Percentiles rank a stretch among this genome's conserved stretches.
phyloP scores from a whole-genome alignment of 805 yeast genomes.

The Candida berthetii region DNA sequence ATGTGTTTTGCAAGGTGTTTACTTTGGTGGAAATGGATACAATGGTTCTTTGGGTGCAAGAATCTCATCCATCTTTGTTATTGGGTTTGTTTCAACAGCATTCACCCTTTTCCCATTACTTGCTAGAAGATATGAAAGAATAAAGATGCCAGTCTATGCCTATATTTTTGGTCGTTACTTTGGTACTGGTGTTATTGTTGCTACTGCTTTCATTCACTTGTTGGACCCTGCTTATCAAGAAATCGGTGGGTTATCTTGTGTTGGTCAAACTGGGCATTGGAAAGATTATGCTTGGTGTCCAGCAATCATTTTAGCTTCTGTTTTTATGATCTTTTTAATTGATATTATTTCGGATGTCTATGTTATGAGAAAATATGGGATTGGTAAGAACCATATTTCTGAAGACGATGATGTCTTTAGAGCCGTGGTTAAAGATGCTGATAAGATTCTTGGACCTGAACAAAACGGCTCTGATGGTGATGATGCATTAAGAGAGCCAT shows the following conservation, averaged over 20 bases:
- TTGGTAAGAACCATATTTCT: slow-evolving; percentile 14
- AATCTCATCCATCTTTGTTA: slow-evolving; percentile 56
- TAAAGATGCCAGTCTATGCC: slow-evolving; percentile 33
- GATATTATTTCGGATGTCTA: slow-evolving; percentile 34
- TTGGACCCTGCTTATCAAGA: slow-evolving; percentile 43
- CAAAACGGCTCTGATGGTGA: not conserved
- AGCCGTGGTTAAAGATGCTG: slow-evolving; percentile 11
- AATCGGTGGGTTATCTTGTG: slow-evolving; percentile 27
- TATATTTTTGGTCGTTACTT: slow-evolving; percentile 34
- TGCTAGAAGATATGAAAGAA: slow-evolving; percentile 30
- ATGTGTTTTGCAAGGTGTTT: slow-evolving; percentile 36
- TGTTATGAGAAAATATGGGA: slow-evolving; percentile 30
- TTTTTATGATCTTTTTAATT: slow-evolving; percentile 31
- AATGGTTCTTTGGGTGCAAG: slow-evolving; percentile 39
- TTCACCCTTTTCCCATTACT: slow-evolving; percentile 40
- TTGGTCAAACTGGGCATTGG: slow-evolving; percentile 38
- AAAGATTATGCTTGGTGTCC: slow-evolving; percentile 39
- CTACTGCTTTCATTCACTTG: slow-evolving; percentile 70
- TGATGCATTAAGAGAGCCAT: not conserved
- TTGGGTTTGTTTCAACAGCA: slow-evolving; percentile 40
- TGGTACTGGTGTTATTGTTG: slow-evolving; percentile 74
- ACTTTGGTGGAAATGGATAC: slow-evolving; percentile 32
- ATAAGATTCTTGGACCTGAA: not conserved
- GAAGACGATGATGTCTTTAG: slow-evolving; percentile 15
- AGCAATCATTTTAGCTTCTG: slow-evolving; percentile 35